Evolutionary conservation across 192 early-diverging fungal species (phyloP), one percentile per base, ranked within the genome.

Genomic region (Entomortierella beljakovae): DNA sequence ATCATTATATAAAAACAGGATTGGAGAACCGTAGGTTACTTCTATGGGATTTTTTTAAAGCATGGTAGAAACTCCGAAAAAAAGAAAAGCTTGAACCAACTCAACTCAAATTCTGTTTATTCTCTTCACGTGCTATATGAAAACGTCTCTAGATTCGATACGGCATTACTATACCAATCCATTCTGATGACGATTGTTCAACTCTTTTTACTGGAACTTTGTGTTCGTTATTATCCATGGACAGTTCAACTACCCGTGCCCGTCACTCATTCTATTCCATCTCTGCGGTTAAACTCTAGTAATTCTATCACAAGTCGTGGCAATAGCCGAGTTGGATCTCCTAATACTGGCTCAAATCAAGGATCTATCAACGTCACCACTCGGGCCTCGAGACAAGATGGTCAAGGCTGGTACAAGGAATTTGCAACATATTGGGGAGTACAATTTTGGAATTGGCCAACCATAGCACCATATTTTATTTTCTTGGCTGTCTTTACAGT

Each of bases 101-200:
- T 62, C 16, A 10, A 26, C 22, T 53, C 20, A 35, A 15, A n/a
- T 13, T 33, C 9, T 8, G 22, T 38, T 38, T 48, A 25, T 22
- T 25, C 50, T 1, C 11, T 31, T 34, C n/a, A n/a, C n/a, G n/a
- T n/a, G n/a, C n/a, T n/a, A n/a, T n/a, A n/a, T n/a, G n/a, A n/a
- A n/a, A n/a, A n/a, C n/a, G n/a, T n/a, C n/a, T 11, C 22, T 73
- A 76, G 83, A 57, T 89, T 89, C 62, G 88, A 86, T 55, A 49
- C 40, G 2, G 83, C 83, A n/a, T 70, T 89, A 16, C 40, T 89
- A 18, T 70, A 81, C 51, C 88, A 89, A 63, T 86, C 85, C 8
- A 84, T 89, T 35, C 37, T 86, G 16, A 89, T 89, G 88, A 82
- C 87, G n/a, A 28, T 79, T 4, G 83, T 84, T 8, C 85, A 86